Conservation (phyloP, 2,329 filamentous ascomycete species). For the Mollisiaceae sp. region DNA sequence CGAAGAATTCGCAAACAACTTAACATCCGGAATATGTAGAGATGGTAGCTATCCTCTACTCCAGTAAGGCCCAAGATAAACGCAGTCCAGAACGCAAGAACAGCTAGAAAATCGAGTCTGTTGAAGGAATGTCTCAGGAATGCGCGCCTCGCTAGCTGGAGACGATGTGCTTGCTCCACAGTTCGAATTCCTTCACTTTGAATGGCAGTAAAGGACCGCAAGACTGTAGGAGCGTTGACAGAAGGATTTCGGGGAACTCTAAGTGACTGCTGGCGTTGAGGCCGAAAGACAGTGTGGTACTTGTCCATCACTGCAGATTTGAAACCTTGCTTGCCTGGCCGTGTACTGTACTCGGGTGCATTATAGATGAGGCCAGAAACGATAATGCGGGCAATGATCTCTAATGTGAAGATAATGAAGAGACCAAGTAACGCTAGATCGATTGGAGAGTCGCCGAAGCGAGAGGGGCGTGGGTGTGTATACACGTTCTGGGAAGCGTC, state of each 20-base stretch:
- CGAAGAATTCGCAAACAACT: constrained; percentile 92
- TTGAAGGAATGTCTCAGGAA: constrained; percentile 97
- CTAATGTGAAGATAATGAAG: constrained; percentile 88
- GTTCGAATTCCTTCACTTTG: constrained; percentile 64
- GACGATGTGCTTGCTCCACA: constrained; percentile 77
- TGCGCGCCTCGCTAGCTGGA: constrained; percentile 85
- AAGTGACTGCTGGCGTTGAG: constrained; percentile 64
- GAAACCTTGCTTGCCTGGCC: constrained; percentile 78
- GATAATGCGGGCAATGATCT: constrained; percentile 81
- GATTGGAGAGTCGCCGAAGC: constrained; percentile 63
- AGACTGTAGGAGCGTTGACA: constrained; percentile 33
- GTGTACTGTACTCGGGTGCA: constrained; percentile 87
- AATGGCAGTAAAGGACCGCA: constrained; percentile 59
- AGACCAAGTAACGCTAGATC: constrained; percentile 70
- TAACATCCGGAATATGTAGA: constrained; percentile 95
- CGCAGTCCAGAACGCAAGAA: constrained; percentile 93
- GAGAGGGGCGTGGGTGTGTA: constrained; percentile 58
- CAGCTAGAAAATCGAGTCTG: constrained; percentile 89
- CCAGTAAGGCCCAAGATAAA: constrained; percentile 75
- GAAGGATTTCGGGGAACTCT: constrained; percentile 33
- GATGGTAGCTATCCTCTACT: constrained; percentile 70
- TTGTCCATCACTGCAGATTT: constrained; percentile 76
- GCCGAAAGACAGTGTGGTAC: constrained; percentile 79
- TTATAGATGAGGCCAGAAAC: constrained; percentile 95
- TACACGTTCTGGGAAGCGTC: constrained; percentile 79